Conservation (phyloP, 345 rosid species). For the Rhodamnia argentea region DNA sequence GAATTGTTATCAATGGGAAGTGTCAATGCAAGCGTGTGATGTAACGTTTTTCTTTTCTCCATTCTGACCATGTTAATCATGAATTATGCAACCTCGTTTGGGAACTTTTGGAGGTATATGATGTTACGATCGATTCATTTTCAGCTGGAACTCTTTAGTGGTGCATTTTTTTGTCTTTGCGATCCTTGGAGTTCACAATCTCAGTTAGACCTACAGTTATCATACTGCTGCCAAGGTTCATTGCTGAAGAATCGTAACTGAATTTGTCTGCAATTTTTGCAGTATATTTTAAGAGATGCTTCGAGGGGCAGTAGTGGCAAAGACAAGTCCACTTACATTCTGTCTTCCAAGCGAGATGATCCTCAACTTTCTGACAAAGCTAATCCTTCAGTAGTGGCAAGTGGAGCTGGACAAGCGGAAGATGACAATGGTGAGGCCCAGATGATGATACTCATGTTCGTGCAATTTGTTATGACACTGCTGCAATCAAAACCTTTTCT, state of each 20-base stretch:
- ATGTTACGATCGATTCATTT: not conserved
- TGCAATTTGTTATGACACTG: not conserved
- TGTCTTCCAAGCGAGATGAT: constrained; percentile 37
- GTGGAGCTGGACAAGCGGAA: constrained; percentile 28
- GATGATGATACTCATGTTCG: not conserved
- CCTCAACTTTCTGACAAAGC: constrained; percentile 31
- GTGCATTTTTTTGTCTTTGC: not conserved
- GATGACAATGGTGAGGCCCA: constrained; percentile 36
- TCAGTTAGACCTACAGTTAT: not conserved
- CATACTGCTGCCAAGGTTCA: not conserved
- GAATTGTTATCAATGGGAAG: not conserved
- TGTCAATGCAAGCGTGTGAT: not conserved
- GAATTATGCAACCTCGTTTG: not conserved
- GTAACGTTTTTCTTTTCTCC: not conserved
- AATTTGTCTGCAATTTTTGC: constrained; percentile 4
- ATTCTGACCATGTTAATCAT: not conserved
- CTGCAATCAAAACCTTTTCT: not conserved
- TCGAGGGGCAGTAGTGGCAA: constrained; percentile 29
- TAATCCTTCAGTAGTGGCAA: constrained; percentile 11
- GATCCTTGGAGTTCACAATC: not conserved
- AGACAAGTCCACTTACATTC: constrained; percentile 31
- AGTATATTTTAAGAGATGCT: constrained; percentile 49
- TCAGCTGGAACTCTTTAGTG: not conserved
- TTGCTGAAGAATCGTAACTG: not conserved
- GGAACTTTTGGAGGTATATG: not conserved